Evolutionary conservation across 495 filamentous ascomycete species (phyloP), one percentile per base, ranked within the genome.

Genomic region (Glonium stellatum): DNA sequence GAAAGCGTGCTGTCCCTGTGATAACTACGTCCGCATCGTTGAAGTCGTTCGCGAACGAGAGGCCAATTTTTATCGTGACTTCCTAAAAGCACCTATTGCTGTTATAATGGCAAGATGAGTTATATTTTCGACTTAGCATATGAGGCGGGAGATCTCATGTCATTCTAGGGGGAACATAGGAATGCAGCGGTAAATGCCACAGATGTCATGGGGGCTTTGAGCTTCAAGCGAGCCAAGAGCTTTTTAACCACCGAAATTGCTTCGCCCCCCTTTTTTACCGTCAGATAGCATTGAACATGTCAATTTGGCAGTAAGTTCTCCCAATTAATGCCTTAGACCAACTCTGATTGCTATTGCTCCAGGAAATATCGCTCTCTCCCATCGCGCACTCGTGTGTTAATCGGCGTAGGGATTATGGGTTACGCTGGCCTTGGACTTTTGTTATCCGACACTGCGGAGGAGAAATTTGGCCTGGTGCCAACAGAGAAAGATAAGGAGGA

Each of bases 321-420:
- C n/a, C 22, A 44, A 44, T 41, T 50, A 34, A 15, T 18, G 27
- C 6, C 6, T 18, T 44, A 13, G 5, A 42, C 41, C n/a, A 47
- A 15, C 37, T 8, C 25, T 39, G 52, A 39, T 66, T 27, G 60
- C 42, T 13, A 12, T 25, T 18, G 49, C 36, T 55, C 37, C 41
- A 73, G 66, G 50, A 81, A 77, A 65, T 89, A 88, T 73, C 78
- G 75, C 62, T 73, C 70, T 58, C 80, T 89, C 51, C 62, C 77
- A 34, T 80, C 84, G 4, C 79, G 80, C 64, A 84, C 85, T 5
- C 81, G 85, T 48, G 73, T 85, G 54, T 66, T 84, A 27, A 75
- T 89, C 69, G 86, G 87, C 54, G 58, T 82, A 55, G 84, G 84
- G 62, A 70, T 87, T 39, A 83, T 89, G 69, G 80, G 77, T 31